Base-by-base conservation (phyloP, 2,329 filamentous ascomycete genomes). In the Pseudogymnoascus sp. region DNA sequence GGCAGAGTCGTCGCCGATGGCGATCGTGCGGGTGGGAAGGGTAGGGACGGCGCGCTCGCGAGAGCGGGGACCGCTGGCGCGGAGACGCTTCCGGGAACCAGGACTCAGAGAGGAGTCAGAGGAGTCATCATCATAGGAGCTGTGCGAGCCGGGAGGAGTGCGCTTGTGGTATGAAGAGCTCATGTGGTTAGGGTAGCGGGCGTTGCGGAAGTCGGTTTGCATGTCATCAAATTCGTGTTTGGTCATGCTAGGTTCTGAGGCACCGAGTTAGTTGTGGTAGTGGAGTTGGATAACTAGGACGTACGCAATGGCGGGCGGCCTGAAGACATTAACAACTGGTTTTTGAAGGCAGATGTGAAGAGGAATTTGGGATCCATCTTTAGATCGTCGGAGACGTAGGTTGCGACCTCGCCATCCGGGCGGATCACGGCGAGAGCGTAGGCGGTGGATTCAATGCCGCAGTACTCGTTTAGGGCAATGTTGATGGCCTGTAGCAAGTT, bases 1-100 rank as follows among this genome's bases (percentile, higher is more conserved):
- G 1, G 79, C 79, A 2, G 79, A 72, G 1, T 76, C 71, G 63
- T 87, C 79, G 17, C 80, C 78, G 50, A 88, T 80, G 40, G 73
- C 75, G 44, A 88, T 44, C n/a, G 65, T 65, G 40, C 71, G 68
- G 13, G 63, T 68, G 7, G 26, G 44, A 11, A 50, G 44, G 26
- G 44, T 50, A 15, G 44, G 44, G 26, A 17, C 4, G 26, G 26
- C 24, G 36, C 54, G 54, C 2, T 24, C 36, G 24, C 54, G 33
- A 5, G 33, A 36, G 17, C 33, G 31, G 10, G 26, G 15, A 17
- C 1, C 8, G 17, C 3, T n/a, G 6, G 26, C 4, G 7, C 44
- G 26, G 44, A 17, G n/a, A 8, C 44, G 44, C 26, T 31, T 50
- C 13, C 44, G 44, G 1, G 13, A 15, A 2, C 26, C 44, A 3